Evolutionary conservation across 768 basidiomycete species (phyloP).

Genomic region (Cubamyces sp.): DNA sequence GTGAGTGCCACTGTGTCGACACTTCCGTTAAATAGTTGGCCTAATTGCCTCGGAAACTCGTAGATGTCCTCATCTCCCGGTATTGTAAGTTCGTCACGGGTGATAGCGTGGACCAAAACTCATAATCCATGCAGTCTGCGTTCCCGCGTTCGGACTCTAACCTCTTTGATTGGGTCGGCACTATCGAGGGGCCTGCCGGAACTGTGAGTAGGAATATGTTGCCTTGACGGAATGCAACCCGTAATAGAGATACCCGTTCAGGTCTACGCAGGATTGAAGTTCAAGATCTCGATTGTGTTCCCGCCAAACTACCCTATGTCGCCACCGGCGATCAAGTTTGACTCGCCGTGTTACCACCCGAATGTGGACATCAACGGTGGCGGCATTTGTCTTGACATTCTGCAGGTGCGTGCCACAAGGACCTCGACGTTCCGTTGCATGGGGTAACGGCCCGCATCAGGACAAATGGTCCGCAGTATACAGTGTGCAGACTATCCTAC

Average conservation of each 20-base stretch:
- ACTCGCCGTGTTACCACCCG: slow-evolving; percentile 89
- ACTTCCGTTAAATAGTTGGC: neutral
- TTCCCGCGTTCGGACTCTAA: slow-evolving; percentile 88
- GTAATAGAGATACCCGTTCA: slow-evolving; percentile 32
- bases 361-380: slow-evolving; percentile 83
- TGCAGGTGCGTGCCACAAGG: slow-evolving; percentile 58
- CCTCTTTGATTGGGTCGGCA: slow-evolving; percentile 89
- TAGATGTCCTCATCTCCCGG: slow-evolving; percentile 91
- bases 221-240: slow-evolving; percentile 9
- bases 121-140: slow-evolving; percentile 60
- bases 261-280: slow-evolving; percentile 80
- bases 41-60: slow-evolving; percentile 1
- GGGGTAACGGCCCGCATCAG: slow-evolving; percentile 39
- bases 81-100: slow-evolving; percentile 57
- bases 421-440: neutral
- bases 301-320: slow-evolving; percentile 89
- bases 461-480: slow-evolving; percentile 96
- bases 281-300: slow-evolving; percentile 84
- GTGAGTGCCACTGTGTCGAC: slow-evolving; percentile 47
- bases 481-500: slow-evolving; percentile 86
- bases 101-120: neutral
- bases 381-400: slow-evolving; percentile 84
- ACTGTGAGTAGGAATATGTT: slow-evolving; percentile 53
- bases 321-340: slow-evolving; percentile 84
- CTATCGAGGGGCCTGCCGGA: slow-evolving; percentile 79